phyloP scores from a whole-genome alignment of 1,139 yeast genomes.

The Barnettozyma hawaiiensis region DNA sequence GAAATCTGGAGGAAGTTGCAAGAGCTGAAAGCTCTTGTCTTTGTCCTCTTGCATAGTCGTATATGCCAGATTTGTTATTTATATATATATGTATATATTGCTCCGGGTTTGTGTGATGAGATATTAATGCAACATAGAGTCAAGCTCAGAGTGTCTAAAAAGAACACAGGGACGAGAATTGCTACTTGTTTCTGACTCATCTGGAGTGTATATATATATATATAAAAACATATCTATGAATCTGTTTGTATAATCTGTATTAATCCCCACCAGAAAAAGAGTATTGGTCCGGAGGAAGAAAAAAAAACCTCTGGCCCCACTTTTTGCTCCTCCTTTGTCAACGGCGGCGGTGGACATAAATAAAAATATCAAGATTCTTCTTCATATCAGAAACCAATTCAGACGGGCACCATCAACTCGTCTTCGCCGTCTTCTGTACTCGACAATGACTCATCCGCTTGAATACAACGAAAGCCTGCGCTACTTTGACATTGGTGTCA shows the following conservation, averaged over 20 bases:
- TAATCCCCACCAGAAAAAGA: background rate
- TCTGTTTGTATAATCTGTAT: too few relatives aligned
- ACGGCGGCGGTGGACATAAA: too few relatives aligned
- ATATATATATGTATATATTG: background rate
- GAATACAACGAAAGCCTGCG: constrained; percentile 5
- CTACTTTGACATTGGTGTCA: constrained; percentile 55
- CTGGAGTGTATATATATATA: background rate
- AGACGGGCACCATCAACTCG: constrained; percentile 6
- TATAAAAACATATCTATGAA: too few relatives aligned
- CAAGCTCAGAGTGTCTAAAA: constrained; percentile 72
- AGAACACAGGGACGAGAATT: constrained; percentile 43
- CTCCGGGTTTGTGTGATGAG: constrained; percentile 49
- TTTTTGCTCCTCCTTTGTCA: background rate
- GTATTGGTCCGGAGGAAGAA: too few relatives aligned
- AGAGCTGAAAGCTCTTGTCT: constrained; percentile 16
- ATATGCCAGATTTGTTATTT: constrained; percentile 46
- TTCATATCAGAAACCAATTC: background rate
- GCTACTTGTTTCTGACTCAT: constrained; percentile 29
- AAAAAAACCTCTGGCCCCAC: background rate
- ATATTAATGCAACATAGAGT: constrained; percentile 83
- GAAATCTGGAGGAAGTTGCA: constrained; percentile 32
- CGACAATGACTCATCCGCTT: background rate
- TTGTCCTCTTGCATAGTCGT: constrained; percentile 51
- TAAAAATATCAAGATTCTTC: background rate
- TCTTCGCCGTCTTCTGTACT: constrained; percentile 2